phyloP scores from a whole-genome alignment of 23 red algal genomes.

The Gracilariopsis chorda region DNA sequence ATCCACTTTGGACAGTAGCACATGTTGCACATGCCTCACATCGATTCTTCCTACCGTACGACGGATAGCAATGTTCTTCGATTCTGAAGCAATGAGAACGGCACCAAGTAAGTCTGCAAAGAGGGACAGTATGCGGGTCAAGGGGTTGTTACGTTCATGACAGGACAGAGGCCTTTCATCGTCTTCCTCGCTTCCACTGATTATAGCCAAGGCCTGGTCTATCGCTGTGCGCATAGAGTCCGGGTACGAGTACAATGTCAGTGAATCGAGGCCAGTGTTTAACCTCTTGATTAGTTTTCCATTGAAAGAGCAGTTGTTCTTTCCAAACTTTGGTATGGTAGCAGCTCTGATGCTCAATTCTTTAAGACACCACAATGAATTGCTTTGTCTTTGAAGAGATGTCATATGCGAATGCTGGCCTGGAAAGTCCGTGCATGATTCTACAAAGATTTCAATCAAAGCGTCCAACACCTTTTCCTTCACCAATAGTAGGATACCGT shows the following conservation, averaged over 20 bases:
- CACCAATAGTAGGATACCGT: constrained; percentile 24
- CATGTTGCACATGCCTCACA: background rate
- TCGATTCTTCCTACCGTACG: constrained; percentile 24
- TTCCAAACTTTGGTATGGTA: constrained; percentile 31
- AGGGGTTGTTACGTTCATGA: constrained; percentile 13
- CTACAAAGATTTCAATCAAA: background rate
- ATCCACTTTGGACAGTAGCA: constrained; percentile 1
- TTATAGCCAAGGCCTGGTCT: background rate
- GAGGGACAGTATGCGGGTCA: background rate
- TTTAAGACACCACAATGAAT: constrained; percentile 14
- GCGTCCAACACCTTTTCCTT: constrained; percentile 4
- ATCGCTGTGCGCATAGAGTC: background rate
- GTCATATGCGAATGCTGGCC: background rate
- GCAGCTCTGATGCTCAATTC: constrained; percentile 7
- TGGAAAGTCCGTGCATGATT: background rate
- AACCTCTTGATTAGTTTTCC: constrained; percentile 22
- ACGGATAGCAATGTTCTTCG: constrained; percentile 3
- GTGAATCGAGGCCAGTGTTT: background rate
- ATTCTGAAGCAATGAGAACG: background rate
- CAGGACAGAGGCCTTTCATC: background rate
- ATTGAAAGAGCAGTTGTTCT: constrained; percentile 26
- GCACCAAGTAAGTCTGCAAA: background rate
- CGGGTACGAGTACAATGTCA: background rate
- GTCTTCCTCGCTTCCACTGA: background rate
- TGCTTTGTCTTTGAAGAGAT: background rate